Conservation (phyloP, 2,329 filamentous ascomycete genomes). For the Trichoderma sp. region DNA sequence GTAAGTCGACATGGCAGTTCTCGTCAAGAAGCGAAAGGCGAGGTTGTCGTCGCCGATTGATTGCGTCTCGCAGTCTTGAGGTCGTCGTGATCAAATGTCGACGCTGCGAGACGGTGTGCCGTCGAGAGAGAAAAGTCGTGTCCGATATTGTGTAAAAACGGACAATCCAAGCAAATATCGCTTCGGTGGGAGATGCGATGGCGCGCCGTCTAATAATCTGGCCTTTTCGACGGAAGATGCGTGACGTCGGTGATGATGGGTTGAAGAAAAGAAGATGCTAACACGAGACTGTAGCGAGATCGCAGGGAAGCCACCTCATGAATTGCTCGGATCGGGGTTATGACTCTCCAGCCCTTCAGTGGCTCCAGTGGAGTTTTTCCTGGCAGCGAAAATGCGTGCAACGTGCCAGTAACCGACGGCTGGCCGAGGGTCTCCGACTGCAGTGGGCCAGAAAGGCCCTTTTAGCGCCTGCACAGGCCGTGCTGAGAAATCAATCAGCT, state of each 20-base stretch:
- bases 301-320: not conserved
- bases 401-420: conserved; percentile 17
- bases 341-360: conserved; percentile 14
- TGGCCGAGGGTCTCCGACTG: conserved; percentile 10
- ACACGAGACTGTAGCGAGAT: not conserved
- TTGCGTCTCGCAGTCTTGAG: not conserved
- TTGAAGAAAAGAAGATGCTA: not conserved
- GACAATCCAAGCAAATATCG: not conserved
- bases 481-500: conserved; percentile 21
- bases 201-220: not conserved
- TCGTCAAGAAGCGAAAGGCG: not conserved
- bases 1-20: conserved; percentile 64
- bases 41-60: not conserved
- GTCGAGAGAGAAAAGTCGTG: not conserved
- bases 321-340: conserved; percentile 16
- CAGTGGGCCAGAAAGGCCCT: conserved; percentile 10
- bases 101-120: not conserved
- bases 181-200: not conserved
- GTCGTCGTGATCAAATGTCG: not conserved
- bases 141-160: not conserved
- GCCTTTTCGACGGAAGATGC: not conserved
- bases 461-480: conserved; percentile 14
- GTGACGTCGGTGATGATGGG: conserved; percentile 2
- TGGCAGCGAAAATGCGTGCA: conserved; percentile 7
- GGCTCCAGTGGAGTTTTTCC: conserved; percentile 8